Evolutionary conservation across 805 yeast genomes (phyloP).

Genomic region (Yarrowia osloensis): DNA sequence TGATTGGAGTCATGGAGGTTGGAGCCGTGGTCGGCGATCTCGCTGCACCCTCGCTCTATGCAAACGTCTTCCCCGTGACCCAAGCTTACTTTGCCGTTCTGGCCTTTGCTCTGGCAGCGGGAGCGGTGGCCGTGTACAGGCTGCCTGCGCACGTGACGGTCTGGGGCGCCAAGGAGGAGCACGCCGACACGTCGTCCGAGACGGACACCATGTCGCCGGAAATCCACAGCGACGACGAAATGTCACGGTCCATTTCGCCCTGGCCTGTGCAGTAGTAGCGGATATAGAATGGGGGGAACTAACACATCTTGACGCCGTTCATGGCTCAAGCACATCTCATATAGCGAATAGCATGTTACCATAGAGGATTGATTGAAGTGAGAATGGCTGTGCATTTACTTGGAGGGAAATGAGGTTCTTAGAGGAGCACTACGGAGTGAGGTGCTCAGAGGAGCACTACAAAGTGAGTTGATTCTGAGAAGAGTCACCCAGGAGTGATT

Average conservation of each 20-base stretch:
- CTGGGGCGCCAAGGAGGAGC: neutral
- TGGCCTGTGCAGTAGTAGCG: constrained; percentile 6
- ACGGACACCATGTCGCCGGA: constrained; percentile 26
- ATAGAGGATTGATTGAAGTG: too few relatives aligned
- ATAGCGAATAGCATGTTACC: constrained; percentile 3
- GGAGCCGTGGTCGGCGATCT: neutral
- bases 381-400: too few relatives aligned
- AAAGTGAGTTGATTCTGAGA: too few relatives aligned
- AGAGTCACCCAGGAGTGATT: too few relatives aligned
- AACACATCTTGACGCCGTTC: constrained; percentile 1
- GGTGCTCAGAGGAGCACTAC: too few relatives aligned
- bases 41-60: neutral
- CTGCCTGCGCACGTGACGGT: constrained; percentile 4
- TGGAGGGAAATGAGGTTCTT: too few relatives aligned
- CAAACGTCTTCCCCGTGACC: neutral
- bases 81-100: constrained; percentile 3
- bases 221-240: constrained; percentile 11
- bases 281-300: neutral
- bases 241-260: constrained; percentile 24
- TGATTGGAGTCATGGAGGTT: neutral
- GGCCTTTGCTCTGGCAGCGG: neutral
- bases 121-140: neutral
- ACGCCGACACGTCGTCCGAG: constrained; percentile 14
- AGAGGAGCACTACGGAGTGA: too few relatives aligned
- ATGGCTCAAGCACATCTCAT: constrained; percentile 6